Evolutionary conservation across 2,329 filamentous ascomycete species (phyloP).

Genomic region (Beauveria rudraprayagi): DNA sequence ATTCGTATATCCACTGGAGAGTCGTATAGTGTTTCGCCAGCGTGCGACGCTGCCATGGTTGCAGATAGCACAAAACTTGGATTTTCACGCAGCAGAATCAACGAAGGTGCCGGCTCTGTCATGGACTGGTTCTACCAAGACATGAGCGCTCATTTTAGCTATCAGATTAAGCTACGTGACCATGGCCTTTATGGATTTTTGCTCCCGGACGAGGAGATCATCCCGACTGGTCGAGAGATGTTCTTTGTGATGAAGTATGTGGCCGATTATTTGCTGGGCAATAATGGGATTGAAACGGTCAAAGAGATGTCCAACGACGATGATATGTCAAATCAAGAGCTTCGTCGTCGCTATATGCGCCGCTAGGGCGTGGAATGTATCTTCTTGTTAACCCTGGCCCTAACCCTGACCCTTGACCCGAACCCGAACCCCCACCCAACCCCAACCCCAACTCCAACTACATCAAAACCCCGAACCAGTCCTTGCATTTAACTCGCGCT

Average conservation of each 20-base stretch:
- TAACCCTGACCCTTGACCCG: too few relatives aligned
- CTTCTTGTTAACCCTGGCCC: background rate
- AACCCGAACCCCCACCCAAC: too few relatives aligned
- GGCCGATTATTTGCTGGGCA: conserved; percentile 67
- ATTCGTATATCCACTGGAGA: conserved; percentile 75
- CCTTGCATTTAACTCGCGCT: too few relatives aligned
- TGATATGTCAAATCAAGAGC: background rate
- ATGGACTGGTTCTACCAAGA: conserved; percentile 96
- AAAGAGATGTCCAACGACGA: background rate
- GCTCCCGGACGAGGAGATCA: conserved; percentile 75
- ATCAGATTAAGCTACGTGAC: conserved; percentile 90
- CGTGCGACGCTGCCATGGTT: conserved; percentile 70
- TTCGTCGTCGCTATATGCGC: conserved; percentile 4
- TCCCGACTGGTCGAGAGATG: conserved; percentile 83
- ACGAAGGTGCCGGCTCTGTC: conserved; percentile 73
- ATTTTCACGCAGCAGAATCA: conserved; percentile 41
- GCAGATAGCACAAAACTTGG: conserved; percentile 17
- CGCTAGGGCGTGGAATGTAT: background rate
- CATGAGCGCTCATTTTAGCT: conserved; percentile 72
- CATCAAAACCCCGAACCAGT: too few relatives aligned
- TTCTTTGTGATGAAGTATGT: conserved; percentile 77
- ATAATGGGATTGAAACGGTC: conserved; percentile 53
- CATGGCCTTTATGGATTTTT: conserved; percentile 92
- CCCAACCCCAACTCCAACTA: too few relatives aligned
- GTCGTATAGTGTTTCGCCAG: conserved; percentile 68